A percentile compares a stretch with the other conserved stretches of the same genome.
phyloP scores from a whole-genome alignment of 1,139 yeast species.

The Lodderomyces theae region DNA sequence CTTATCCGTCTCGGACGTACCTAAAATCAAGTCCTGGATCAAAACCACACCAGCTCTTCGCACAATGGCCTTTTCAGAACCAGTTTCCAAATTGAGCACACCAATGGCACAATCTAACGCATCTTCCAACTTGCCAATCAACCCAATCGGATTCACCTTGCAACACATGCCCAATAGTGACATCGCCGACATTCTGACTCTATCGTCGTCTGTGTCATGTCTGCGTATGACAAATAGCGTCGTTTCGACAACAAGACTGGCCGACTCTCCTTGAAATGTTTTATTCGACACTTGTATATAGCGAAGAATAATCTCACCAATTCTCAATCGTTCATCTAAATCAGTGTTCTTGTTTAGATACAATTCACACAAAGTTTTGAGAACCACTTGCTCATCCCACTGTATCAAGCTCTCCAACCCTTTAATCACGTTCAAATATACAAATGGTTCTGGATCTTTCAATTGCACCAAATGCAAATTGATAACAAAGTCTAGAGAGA shows the following conservation, averaged over 20 bases:
- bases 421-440: constrained; percentile 79
- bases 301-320: constrained; percentile 77
- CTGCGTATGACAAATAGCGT: constrained; percentile 41
- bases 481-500: constrained; percentile 55
- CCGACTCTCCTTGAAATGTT: constrained; percentile 41
- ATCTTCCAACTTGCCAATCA: constrained; percentile 47
- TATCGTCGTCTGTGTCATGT: constrained; percentile 43
- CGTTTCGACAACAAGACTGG: constrained; percentile 26
- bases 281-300: constrained; percentile 52
- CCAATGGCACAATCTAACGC: constrained; percentile 77
- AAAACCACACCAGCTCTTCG: constrained; percentile 74
- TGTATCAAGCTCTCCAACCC: constrained; percentile 64
- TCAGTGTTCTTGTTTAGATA: constrained; percentile 37
- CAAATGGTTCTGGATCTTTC: constrained; percentile 79
- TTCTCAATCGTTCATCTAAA: constrained; percentile 64
- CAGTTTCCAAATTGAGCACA: constrained; percentile 57
- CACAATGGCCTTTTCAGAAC: constrained; percentile 49
- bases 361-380: constrained; percentile 38
- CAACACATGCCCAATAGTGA: constrained; percentile 73
- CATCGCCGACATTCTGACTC: constrained; percentile 81
- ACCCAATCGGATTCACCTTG: constrained; percentile 55
- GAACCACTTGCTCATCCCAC: constrained; percentile 36
- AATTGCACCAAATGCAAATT: constrained; percentile 64
- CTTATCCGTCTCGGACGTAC: constrained; percentile 39
- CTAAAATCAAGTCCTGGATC: constrained; percentile 59